These are phyloP conservation scores for Amylostereum areolatum DNA, from an alignment of 1,284 basidiomycete genomes.

Conservation along the genomic window DNA sequence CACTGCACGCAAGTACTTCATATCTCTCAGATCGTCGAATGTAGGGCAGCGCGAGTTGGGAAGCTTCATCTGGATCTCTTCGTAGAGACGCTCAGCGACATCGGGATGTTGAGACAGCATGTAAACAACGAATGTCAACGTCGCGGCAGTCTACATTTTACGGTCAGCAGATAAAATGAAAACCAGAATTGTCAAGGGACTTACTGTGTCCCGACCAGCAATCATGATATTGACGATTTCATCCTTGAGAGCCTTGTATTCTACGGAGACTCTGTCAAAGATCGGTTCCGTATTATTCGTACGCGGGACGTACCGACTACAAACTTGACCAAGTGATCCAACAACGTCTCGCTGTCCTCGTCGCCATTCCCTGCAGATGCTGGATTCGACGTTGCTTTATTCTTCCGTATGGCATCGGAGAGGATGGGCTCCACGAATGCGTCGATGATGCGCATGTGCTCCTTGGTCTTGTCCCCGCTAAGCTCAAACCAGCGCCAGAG, in stretches of 20 bases:
- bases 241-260: slow-evolving; percentile 24
- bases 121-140: slow-evolving; percentile 32
- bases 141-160: slow-evolving; percentile 25
- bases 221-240: slow-evolving; percentile 30
- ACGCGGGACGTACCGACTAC: slow-evolving; percentile 36
- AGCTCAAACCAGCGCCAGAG: slow-evolving; percentile 49
- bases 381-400: slow-evolving; percentile 16
- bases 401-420: slow-evolving; percentile 36
- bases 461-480: slow-evolving; percentile 34
- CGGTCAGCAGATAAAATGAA: not conserved
- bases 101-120: slow-evolving; percentile 30
- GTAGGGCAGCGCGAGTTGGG: slow-evolving; percentile 22
- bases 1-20: slow-evolving; percentile 35
- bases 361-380: slow-evolving; percentile 16
- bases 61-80: slow-evolving; percentile 31
- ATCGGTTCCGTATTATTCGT: not conserved
- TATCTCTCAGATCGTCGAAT: slow-evolving; percentile 32
- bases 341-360: slow-evolving; percentile 35
- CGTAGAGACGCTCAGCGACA: slow-evolving; percentile 26
- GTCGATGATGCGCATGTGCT: slow-evolving; percentile 42
- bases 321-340: slow-evolving; percentile 44
- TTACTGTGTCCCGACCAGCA: slow-evolving; percentile 29
- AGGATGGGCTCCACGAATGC: slow-evolving; percentile 46
- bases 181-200: slow-evolving; percentile 1
- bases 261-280: slow-evolving; percentile 6